Evolutionary conservation across 768 basidiomycete species (phyloP).

Genomic region (Pisolithus sp.): DNA sequence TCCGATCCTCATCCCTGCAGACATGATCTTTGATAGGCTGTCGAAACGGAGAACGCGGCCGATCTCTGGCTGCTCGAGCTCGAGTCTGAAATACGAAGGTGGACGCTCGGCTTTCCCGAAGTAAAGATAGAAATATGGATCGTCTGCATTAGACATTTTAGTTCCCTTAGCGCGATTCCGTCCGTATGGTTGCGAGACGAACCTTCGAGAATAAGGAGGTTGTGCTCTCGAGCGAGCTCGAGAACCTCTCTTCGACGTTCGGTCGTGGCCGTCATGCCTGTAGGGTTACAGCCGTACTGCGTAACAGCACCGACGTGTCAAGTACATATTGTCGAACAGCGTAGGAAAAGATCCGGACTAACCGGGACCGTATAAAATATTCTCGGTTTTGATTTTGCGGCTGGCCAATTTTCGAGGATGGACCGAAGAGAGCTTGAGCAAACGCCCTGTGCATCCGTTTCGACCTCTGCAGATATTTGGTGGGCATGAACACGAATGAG

Average conservation of each 20-base stretch:
- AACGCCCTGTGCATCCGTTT: slow-evolving; percentile 71
- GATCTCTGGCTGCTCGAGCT: slow-evolving; percentile 54
- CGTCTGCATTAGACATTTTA: slow-evolving; percentile 40
- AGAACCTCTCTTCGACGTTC: slow-evolving; percentile 70
- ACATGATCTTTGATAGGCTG: slow-evolving; percentile 79
- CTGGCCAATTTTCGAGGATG: slow-evolving; percentile 71
- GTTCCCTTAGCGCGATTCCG: too few relatives aligned
- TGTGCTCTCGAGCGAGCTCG: slow-evolving; percentile 60
- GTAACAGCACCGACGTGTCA: neutral
- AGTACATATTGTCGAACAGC: slow-evolving; percentile 3
- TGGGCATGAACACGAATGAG: slow-evolving; percentile 1
- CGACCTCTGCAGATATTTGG: slow-evolving; percentile 51
- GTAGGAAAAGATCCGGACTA: slow-evolving; percentile 14
- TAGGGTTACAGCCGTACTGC: slow-evolving; percentile 83
- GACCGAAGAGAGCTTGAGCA: slow-evolving; percentile 50
- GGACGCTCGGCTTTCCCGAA: slow-evolving; percentile 59
- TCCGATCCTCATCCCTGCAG: slow-evolving; percentile 73
- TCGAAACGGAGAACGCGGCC: slow-evolving; percentile 87
- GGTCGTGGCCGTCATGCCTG: slow-evolving; percentile 68
- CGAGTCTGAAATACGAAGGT: slow-evolving; percentile 78
- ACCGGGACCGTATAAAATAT: slow-evolving; percentile 79
- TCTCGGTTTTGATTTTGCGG: slow-evolving; percentile 63
- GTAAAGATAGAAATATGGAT: slow-evolving; percentile 76
- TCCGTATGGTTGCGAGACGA: slow-evolving; percentile 9
- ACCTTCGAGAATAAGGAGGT: slow-evolving; percentile 86